Conservation (phyloP, 371 early-diverging fungal species). For the Saksenaea oblongispora region DNA sequence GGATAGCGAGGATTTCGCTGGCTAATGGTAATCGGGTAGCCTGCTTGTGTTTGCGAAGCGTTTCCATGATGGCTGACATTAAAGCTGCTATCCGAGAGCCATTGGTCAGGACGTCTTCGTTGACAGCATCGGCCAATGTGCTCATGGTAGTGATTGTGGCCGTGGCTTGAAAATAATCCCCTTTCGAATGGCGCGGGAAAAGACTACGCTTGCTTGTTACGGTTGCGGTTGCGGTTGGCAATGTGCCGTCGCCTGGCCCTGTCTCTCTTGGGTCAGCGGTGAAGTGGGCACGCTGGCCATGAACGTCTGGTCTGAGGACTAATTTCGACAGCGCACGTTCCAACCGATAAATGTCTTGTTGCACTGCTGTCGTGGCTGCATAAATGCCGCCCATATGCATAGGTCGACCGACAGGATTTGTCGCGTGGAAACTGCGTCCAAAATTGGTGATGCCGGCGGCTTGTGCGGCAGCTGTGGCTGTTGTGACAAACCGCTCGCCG, state of each 20-base stretch:
- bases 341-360: conserved; percentile 45
- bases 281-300: conserved; percentile 27
- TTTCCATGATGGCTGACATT: conserved; percentile 25
- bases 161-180: conserved; percentile 9
- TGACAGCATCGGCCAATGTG: background rate
- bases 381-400: conserved; percentile 28
- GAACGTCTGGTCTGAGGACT: conserved; percentile 13
- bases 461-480: conserved; percentile 24
- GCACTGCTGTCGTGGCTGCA: conserved; percentile 47
- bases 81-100: conserved; percentile 5
- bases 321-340: conserved; percentile 45
- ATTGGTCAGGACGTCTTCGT: conserved; percentile 15
- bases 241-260: background rate
- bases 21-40: conserved; percentile 41
- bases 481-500: background rate
- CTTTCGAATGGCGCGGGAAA: conserved; percentile 16
- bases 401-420: conserved; percentile 8
- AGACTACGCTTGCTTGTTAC: conserved; percentile 3
- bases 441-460: conserved; percentile 32
- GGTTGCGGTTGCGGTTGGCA: background rate
- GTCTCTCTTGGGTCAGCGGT: conserved; percentile 7
- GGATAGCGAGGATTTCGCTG: conserved; percentile 33
- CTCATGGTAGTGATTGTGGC: conserved; percentile 12
- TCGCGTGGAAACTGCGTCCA: conserved; percentile 15
- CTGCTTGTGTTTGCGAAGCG: conserved; percentile 33